A percentile compares a stretch with the other conserved stretches of the same genome.
Evolutionary conservation across 2,329 filamentous ascomycete genomes (phyloP).

Genomic region (Apiospora saccharicola): DNA sequence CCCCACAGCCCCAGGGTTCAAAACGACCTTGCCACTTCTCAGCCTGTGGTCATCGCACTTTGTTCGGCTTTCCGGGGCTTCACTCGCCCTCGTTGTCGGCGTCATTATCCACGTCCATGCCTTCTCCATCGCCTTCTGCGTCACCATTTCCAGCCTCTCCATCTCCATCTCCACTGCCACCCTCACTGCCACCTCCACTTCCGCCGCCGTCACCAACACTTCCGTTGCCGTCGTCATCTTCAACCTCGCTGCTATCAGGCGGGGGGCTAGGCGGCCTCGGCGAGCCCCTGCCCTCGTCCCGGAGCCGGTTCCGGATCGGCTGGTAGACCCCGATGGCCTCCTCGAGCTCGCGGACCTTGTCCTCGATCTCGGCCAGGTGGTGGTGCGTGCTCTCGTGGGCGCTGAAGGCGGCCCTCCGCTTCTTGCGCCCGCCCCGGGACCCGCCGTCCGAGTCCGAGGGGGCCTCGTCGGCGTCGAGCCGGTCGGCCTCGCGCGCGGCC

Average conservation of each 20-base stretch:
- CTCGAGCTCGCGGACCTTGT: not conserved
- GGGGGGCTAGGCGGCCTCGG: not conserved
- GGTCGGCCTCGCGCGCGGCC: not conserved
- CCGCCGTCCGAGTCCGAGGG: not conserved
- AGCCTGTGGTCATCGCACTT: not conserved
- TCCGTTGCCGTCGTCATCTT: not conserved
- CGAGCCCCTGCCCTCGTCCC: not conserved
- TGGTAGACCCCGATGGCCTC: not conserved
- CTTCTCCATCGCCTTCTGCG: not conserved
- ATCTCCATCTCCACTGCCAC: not conserved
- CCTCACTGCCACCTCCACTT: not conserved
- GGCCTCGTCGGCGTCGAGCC: not conserved
- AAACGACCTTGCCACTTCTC: not conserved
- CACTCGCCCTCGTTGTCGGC: not conserved
- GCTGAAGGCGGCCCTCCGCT: not conserved
- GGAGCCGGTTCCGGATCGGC: not conserved
- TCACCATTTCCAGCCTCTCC: not conserved
- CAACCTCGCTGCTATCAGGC: not conserved
- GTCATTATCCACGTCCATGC: not conserved
- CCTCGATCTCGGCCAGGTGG: not conserved
- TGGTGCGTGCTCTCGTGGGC: not conserved
- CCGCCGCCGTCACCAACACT: too few species aligned
- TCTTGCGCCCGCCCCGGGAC: not conserved
- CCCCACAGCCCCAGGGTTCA: not conserved
- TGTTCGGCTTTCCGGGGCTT: not conserved